phyloP scores from a whole-genome alignment of 768 basidiomycete genomes.

The Tulasnella sp. region DNA sequence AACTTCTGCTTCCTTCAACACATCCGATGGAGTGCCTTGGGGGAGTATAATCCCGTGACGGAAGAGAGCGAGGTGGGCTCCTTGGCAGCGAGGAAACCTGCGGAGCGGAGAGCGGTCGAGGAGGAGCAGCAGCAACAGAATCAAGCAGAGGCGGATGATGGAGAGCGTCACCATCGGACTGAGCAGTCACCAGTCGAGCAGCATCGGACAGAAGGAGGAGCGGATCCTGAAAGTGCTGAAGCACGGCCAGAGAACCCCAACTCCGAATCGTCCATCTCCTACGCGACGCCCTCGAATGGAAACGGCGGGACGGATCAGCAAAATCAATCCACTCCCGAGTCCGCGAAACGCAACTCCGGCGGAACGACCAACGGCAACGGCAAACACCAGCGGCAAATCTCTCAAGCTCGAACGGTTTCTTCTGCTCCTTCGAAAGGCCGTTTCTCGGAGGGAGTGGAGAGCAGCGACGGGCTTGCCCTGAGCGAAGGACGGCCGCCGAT shows the following conservation, averaged over 20 bases:
- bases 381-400: not conserved
- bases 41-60: not conserved
- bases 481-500: slow-evolving; percentile 6
- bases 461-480: not conserved
- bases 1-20: slow-evolving; percentile 80
- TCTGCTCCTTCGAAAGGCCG: not conserved
- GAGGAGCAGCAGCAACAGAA: not conserved
- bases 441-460: not conserved
- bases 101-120: not conserved
- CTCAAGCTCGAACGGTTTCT: not conserved
- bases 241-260: no score
- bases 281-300: no score
- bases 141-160: not conserved
- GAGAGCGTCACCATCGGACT: not conserved
- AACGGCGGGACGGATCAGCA: no score
- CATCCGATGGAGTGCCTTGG: slow-evolving; percentile 39
- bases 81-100: not conserved
- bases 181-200: no score
- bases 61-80: not conserved
- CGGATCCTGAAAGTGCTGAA: no score
- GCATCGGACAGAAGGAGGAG: no score
- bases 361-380: not conserved
- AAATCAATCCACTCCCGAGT: no score
- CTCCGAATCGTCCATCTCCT: no score
- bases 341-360: no score